Percentiles rank a stretch among this genome's conserved stretches.
phyloP scores from a whole-genome alignment of 257 asterid species.

The Ehretia macrophylla region DNA sequence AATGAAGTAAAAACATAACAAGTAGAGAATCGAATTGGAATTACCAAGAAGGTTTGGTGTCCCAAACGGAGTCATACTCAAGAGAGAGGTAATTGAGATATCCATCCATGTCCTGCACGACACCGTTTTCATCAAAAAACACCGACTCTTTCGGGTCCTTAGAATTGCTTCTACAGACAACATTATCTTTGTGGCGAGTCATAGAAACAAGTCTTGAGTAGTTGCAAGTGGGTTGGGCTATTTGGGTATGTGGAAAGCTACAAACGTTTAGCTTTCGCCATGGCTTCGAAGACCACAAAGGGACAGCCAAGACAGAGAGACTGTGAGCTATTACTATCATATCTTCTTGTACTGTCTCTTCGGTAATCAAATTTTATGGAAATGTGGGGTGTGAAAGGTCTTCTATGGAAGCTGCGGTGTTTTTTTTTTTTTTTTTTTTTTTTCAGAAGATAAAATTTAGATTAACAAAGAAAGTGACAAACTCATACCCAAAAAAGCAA shows the following conservation, averaged over 20 bases:
- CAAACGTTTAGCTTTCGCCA: not conserved
- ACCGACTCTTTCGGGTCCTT: slow-evolving; percentile 35
- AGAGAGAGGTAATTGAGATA: slow-evolving; percentile 80
- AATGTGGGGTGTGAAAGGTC: too few species aligned
- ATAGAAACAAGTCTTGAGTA: not conserved
- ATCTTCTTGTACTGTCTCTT: too few species aligned
- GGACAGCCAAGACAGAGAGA: not conserved
- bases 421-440: too few species aligned
- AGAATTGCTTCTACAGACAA: slow-evolving; percentile 21
- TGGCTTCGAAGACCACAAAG: too few species aligned
- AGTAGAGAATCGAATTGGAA: not conserved
- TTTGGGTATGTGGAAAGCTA: not conserved
- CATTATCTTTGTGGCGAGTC: not conserved
- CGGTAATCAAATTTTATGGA: too few species aligned
- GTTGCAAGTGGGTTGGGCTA: not conserved
- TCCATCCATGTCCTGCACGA: slow-evolving; percentile 82
- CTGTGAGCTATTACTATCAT: not conserved
- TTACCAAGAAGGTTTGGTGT: slow-evolving; percentile 89
- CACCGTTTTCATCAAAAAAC: slow-evolving; percentile 74
- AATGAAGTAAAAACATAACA: too few species aligned
- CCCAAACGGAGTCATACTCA: slow-evolving; percentile 93
- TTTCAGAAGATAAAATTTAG: too few species aligned
- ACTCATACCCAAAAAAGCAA: too few species aligned
- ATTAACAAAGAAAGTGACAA: too few species aligned
- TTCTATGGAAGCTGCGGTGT: too few species aligned